A percentile compares a stretch with the other conserved stretches of the same genome.
phyloP scores from a whole-genome alignment of 2,329 filamentous ascomycete genomes.

The Neodidymelliopsis sp. region DNA sequence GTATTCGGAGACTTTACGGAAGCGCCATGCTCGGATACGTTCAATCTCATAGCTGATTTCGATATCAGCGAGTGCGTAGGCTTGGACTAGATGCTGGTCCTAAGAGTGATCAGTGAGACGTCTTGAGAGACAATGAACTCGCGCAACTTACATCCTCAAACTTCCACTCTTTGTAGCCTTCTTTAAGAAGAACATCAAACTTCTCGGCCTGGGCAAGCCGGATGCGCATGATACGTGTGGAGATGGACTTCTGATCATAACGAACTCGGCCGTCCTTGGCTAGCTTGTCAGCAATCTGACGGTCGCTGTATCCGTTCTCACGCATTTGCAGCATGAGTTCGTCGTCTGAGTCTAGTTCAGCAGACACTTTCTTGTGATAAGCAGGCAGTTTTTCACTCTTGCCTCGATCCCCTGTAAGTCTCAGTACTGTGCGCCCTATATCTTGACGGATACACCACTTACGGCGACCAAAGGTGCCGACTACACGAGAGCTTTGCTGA shows the following conservation, averaged over 20 bases:
- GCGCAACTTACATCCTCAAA: slow-evolving; percentile 53
- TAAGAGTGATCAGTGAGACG: slow-evolving; percentile 24
- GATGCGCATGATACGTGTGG: slow-evolving; percentile 57
- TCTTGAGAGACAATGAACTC: neutral
- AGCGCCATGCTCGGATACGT: slow-evolving; percentile 54
- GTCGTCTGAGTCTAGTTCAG: slow-evolving; percentile 58
- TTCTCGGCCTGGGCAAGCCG: slow-evolving; percentile 52
- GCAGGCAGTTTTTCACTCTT: slow-evolving; percentile 50
- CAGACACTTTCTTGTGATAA: slow-evolving; percentile 51
- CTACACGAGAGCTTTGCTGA: slow-evolving; percentile 19
- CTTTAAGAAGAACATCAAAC: slow-evolving; percentile 56
- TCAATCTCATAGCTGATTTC: slow-evolving; percentile 52
- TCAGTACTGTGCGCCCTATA: neutral
- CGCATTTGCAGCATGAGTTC: slow-evolving; percentile 56
- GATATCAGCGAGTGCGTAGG: slow-evolving; percentile 52
- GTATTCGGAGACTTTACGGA: slow-evolving; percentile 53
- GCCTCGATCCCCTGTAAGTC: neutral
- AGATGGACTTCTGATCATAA: slow-evolving; percentile 58
- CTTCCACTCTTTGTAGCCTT: slow-evolving; percentile 59
- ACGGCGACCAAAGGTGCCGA: slow-evolving; percentile 35
- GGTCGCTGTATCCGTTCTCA: slow-evolving; percentile 53
- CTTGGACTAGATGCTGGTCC: slow-evolving; percentile 55
- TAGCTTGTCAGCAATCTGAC: slow-evolving; percentile 54
- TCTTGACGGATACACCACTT: neutral
- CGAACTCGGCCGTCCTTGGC: slow-evolving; percentile 51